Base-by-base conservation (phyloP, 192 early-diverging fungal genomes). In the Haplosporangium gracile region DNA sequence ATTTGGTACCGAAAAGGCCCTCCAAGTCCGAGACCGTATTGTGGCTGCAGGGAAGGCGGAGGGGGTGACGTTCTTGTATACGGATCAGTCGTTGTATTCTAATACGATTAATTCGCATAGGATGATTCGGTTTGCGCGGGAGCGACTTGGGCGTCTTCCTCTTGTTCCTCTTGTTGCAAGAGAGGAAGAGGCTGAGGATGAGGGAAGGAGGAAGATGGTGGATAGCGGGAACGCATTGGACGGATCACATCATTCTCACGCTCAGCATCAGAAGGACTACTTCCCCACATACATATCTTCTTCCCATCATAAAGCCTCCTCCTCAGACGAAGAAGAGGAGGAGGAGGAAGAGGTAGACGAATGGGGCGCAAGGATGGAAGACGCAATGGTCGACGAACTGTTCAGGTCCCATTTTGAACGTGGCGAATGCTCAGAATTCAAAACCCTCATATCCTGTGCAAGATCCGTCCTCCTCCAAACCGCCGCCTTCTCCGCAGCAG, bases 371-470 rank as follows among this genome's bases (percentile, higher is more conserved):
- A 40, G 60, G 29, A 74, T 74, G 39, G 80, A 81, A 53, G 80
- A 71, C n/a, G 73, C 65, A n/a, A 81, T 81, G 80, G 80, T 81
- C 51, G 80, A 81, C 45, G 80, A 81, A 26, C 74, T 81, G 29
- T 81, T 81, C 51, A 43, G 57, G 49, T 76, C 74, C 10, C 80
- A 81, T 43, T 81, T 81, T 24, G 73, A 71, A 45, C 80, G 74
- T 8, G 80, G 80, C 36, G 80, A 81, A 42, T 81, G 80, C 49
- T 74, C 74, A n/a, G 69, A 81, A 40, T 16, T 76, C 13, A 68
- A 74, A 26, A 81, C 80, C 4, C 42, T 81, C 11, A 26, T 45
- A 16, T 6, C 15, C 2, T 65, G 74, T 71, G 74, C 73, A 60
- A 81, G 38, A 68, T 81, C 32, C 40, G 68, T 53, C 36, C 49